These are phyloP conservation scores for Lentinula sp. DNA, from an alignment of 768 basidiomycete species.

Conservation along the genomic window DNA sequence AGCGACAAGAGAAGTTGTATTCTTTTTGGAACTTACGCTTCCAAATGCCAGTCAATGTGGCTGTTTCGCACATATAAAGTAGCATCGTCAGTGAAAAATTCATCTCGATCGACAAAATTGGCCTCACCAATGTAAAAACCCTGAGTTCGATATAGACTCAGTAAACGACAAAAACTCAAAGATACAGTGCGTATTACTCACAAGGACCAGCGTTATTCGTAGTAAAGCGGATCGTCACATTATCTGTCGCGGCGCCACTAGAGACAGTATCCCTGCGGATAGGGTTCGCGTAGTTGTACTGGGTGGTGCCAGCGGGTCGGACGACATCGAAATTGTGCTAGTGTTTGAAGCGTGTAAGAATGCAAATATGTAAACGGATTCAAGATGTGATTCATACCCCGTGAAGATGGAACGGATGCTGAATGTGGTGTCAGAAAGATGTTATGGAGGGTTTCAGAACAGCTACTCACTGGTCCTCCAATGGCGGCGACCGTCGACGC, in stretches of 20 bases:
- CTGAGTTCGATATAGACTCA: not conserved
- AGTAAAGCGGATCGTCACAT: constrained; percentile 51
- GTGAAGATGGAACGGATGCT: constrained; percentile 24
- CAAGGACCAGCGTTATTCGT: constrained; percentile 64
- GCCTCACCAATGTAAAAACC: constrained; percentile 39
- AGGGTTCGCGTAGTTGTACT: constrained; percentile 41
- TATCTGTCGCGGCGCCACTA: constrained; percentile 31
- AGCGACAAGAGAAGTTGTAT: not conserved
- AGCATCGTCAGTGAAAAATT: not conserved
- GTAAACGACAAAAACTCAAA: not conserved
- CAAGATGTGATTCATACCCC: constrained; percentile 11
- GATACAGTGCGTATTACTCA: not conserved
- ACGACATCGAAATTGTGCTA: constrained; percentile 32
- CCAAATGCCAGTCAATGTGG: constrained; percentile 32
- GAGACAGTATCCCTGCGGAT: constrained; percentile 46
- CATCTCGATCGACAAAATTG: too few species aligned
- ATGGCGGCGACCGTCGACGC: constrained; percentile 1
- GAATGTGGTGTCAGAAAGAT: not conserved
- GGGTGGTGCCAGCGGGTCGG: constrained; percentile 25
- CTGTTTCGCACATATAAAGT: constrained; percentile 8
- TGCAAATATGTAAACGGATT: not conserved
- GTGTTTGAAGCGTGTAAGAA: not conserved
- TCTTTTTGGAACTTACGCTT: constrained; percentile 14
- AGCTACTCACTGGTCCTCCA: constrained; percentile 12
- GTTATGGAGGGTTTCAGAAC: not conserved